Conservation (phyloP, 352 stramenopile species). For the Pythium brachiatum region DNA sequence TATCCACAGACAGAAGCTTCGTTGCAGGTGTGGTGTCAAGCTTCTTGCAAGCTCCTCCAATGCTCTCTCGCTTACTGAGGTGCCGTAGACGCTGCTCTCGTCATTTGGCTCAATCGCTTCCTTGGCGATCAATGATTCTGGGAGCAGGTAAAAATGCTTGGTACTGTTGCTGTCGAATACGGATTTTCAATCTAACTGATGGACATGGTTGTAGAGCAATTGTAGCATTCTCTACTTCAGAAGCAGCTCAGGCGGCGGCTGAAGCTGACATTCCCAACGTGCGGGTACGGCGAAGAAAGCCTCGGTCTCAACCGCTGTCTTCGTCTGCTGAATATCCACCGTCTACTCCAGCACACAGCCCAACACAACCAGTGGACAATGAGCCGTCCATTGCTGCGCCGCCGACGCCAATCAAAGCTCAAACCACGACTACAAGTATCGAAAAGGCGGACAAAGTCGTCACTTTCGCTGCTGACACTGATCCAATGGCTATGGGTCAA, state of each 20-base stretch:
- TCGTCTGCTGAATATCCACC: background rate
- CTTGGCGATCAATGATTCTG: slow-evolving; percentile 19
- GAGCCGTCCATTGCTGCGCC: too few relatives aligned
- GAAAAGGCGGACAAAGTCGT: background rate
- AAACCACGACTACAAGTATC: background rate
- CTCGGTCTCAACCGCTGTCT: slow-evolving; percentile 7
- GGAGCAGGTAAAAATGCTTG: slow-evolving; percentile 11
- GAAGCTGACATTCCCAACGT: slow-evolving; percentile 20
- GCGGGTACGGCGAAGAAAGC: slow-evolving; percentile 29
- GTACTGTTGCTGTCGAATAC: background rate
- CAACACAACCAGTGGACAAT: too few relatives aligned
- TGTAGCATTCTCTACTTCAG: slow-evolving; percentile 26
- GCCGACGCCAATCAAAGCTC: background rate
- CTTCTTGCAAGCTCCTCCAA: too few relatives aligned
- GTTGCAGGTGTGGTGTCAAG: slow-evolving; percentile 25
- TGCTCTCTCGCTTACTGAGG: too few relatives aligned
- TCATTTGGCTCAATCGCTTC: slow-evolving; percentile 13
- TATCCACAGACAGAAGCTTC: slow-evolving; percentile 22
- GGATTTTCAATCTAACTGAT: background rate
- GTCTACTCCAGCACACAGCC: background rate
- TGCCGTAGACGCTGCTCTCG: slow-evolving; percentile 4
- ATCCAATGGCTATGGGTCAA: background rate
- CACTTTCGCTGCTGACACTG: background rate
- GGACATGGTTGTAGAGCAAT: slow-evolving; percentile 25
- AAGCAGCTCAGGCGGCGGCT: slow-evolving; percentile 25